Evolutionary conservation across 176 grass and related monocot genomes (phyloP).

Genomic region (maize (Zea mays)): Zm-B73-REFERENCE-NAM-5.0 NC_050102.1:178194501-178195000

Average conservation of each 20-base stretch:
- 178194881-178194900: slow-evolving; percentile 93
- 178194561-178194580: slow-evolving; percentile 13
- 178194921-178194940: slow-evolving; percentile 68
- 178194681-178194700: neutral
- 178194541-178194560: neutral
- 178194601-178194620: slow-evolving; percentile 23
- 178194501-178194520: neutral
- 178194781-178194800: slow-evolving; percentile 10
- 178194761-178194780: slow-evolving; percentile 12
- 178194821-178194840: slow-evolving; percentile 73
- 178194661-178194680: slow-evolving; percentile 11
- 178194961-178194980: slow-evolving; percentile 72
- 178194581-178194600: neutral
- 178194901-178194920: slow-evolving; percentile 91
- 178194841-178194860: slow-evolving; percentile 79
- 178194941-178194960: slow-evolving; percentile 96
- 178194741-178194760: neutral
- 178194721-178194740: neutral
- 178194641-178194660: neutral
- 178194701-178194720: neutral
- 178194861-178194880: slow-evolving; percentile 70
- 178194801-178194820: slow-evolving; percentile 22
- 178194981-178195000: slow-evolving; percentile 84
- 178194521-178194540: neutral
- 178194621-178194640: neutral